Percentiles rank a stretch among this genome's conserved stretches.
phyloP scores from a whole-genome alignment of 2,329 filamentous ascomycete species.

The Botrytis galanthina region DNA sequence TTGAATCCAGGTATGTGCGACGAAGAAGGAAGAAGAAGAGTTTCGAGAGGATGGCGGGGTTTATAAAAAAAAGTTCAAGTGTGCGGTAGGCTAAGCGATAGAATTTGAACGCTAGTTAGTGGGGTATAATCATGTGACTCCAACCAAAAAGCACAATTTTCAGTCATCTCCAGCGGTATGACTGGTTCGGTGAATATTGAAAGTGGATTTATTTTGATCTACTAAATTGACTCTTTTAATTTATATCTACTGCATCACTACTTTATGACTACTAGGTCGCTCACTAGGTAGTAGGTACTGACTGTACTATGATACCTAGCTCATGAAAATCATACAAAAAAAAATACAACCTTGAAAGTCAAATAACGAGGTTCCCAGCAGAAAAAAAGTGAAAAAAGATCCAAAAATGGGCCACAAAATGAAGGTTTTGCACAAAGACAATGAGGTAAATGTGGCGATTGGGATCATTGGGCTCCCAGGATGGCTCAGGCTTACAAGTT shows the following conservation, averaged over 20 bases:
- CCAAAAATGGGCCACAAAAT: background rate
- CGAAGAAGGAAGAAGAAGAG: constrained; percentile 22
- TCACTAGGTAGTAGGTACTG: no score
- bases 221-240: background rate
- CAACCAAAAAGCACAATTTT: background rate
- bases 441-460: constrained; percentile 9
- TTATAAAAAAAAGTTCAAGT: constrained; percentile 12
- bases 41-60: constrained; percentile 20
- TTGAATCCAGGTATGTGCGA: constrained; percentile 38
- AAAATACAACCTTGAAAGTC: background rate
- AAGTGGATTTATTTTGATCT: background rate
- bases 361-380: background rate
- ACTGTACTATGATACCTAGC: background rate
- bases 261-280: background rate
- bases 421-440: background rate
- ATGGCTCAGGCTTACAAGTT: background rate
- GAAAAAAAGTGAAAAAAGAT: background rate
- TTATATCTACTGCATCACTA: background rate
- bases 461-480: constrained; percentile 4
- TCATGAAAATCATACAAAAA: background rate
- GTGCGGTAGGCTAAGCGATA: constrained; percentile 15
- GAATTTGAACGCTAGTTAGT: constrained; percentile 18
- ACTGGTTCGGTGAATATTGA: constrained; percentile 4
- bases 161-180: background rate
- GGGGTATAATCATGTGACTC: constrained; percentile 9